Evolutionary conservation across 148 eudicot genomes (phyloP).

Genomic region (Arctostaphylos glauca): DNA sequence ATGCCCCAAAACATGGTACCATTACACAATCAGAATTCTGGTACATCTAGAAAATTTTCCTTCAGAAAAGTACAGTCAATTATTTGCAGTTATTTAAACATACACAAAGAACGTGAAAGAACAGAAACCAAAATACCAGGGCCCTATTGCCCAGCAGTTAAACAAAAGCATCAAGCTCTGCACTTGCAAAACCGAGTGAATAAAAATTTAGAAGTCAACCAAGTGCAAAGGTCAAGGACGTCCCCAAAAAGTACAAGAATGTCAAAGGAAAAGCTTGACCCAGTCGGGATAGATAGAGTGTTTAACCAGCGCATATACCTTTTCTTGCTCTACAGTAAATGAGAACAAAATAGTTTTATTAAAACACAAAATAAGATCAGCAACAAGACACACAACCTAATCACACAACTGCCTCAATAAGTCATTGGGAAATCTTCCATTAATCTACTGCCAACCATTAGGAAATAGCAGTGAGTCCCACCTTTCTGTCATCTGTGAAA

Average conservation of each 20-base stretch:
- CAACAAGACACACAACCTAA: not conserved
- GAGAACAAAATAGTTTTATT: not conserved
- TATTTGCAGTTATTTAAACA: too few relatives aligned
- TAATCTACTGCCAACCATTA: conserved; percentile 23
- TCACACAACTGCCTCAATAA: conserved; percentile 19
- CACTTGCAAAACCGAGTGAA: not conserved
- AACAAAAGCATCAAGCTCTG: not conserved
- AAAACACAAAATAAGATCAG: not conserved
- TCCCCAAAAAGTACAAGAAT: not conserved
- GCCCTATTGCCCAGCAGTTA: not conserved
- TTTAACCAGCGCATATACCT: not conserved
- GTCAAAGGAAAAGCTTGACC: not conserved
- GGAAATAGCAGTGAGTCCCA: conserved; percentile 25
- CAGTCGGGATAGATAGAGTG: not conserved
- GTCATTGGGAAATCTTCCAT: conserved; percentile 18
- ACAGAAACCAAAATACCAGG: too few relatives aligned
- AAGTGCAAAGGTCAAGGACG: not conserved
- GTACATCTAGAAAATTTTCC: too few relatives aligned
- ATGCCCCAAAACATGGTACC: too few relatives aligned
- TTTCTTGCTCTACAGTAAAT: too few relatives aligned
- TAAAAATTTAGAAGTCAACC: not conserved
- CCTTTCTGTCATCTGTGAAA: conserved; percentile 27
- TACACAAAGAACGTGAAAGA: too few relatives aligned
- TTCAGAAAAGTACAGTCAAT: too few relatives aligned
- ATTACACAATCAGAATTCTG: too few relatives aligned